Base-by-base conservation (phyloP, 2,329 filamentous ascomycete species). In the Diaporthe longicolla region DNA sequence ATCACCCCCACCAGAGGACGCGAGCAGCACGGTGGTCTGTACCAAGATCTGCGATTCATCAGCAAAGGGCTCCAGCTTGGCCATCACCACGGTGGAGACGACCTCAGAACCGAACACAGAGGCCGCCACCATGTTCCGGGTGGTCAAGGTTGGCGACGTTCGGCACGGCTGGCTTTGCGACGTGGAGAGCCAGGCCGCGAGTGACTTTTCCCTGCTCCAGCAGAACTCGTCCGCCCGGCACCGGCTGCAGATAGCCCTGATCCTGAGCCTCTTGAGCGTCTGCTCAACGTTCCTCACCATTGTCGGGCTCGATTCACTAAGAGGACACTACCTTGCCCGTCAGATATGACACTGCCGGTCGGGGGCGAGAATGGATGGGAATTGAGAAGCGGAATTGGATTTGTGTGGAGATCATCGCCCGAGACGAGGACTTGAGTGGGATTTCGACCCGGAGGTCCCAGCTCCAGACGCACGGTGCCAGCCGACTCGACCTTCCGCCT, bases 221-320 rank as follows among this genome's bases (percentile, higher is more conserved):
- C 68, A 52, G 37, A 40, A 50, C 40, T 40, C 70, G 29, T 55
- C 54, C 6, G 54, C 54, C 21, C 68, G 68, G 37, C 72, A 71
- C 24, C 72, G 74, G 45, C 61, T 75, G 26, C 68, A 70, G 26
- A 50, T 75, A 26, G 59, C 73, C 29, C 45, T 75, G 45, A 55
- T 71, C 45, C 32, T 75, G 68, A 66, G 54, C 29, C 61, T 75
- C 32, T 29, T 75, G 54, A 75, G 74, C 32, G 72, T 73, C 10
- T 75, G 71, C 37, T 57, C 70, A 15, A 75, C 74, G 10, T 57
- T 74, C 26, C 45, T 75, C 55, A 75, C 71, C 26, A 70, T 74
- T n/a, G 58, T 74, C 55, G 48, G 68, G 40, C 61, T 75, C 48
- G 68, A 71, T 17, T 54, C 55, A 66, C 59, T 72, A 43, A 74